Percentiles rank a stretch among this genome's conserved stretches.
Conservation (phyloP, 2,329 filamentous ascomycete genomes). For the Apiospora marii region DNA sequence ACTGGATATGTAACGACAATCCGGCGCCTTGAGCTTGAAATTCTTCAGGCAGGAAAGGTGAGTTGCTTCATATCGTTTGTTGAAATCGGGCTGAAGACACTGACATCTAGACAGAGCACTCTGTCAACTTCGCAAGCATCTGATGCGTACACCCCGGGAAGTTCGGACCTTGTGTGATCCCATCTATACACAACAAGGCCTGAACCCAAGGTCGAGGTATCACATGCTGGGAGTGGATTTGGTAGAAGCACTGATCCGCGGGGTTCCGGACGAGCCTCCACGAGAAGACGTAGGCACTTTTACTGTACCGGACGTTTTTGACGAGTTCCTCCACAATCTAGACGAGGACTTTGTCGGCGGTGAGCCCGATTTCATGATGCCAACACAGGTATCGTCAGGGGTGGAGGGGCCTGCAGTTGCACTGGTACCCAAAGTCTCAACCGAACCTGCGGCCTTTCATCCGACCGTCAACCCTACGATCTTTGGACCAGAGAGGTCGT, state of each 20-base stretch:
- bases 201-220: constrained; percentile 49
- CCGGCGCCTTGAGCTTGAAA: constrained; percentile 58
- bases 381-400: background rate
- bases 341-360: background rate
- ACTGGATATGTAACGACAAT: constrained; percentile 49
- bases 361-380: background rate
- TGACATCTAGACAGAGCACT: constrained; percentile 43
- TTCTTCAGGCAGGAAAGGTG: constrained; percentile 61
- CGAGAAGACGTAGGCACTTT: constrained; percentile 26
- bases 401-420: background rate
- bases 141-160: constrained; percentile 50
- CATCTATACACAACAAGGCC: constrained; percentile 49
- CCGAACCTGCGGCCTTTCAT: constrained; percentile 5
- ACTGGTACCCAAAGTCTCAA: background rate
- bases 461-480: constrained; percentile 29
- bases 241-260: constrained; percentile 49
- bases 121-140: constrained; percentile 48
- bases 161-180: constrained; percentile 52
- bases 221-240: constrained; percentile 51
- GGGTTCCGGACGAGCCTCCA: constrained; percentile 30
- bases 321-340: constrained; percentile 20
- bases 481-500: constrained; percentile 25
- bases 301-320: constrained; percentile 12
- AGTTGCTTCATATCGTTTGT: constrained; percentile 29
- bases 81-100: constrained; percentile 28